Base-by-base conservation (phyloP, 1,284 basidiomycete genomes). In the Tylopilus sp. region DNA sequence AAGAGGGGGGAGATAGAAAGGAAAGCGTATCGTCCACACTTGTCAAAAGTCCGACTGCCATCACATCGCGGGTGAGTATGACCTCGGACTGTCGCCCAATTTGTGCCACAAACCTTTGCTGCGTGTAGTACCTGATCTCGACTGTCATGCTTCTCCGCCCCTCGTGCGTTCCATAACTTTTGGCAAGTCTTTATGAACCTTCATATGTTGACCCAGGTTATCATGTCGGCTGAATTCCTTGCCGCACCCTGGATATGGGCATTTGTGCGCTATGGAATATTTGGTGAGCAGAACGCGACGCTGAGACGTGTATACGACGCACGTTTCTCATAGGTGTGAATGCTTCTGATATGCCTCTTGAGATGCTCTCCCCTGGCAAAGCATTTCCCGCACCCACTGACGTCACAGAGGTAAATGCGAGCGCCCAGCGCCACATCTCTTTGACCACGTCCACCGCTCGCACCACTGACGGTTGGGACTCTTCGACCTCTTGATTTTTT, bases 201-300 rank as follows among this genome's bases (percentile, higher is more conserved):
- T 79, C 77, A 90, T 85, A 64, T 92, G 89, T 70, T 90, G 88
- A 32, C 84, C 83, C 28, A 93, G 80, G 66, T 94, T 94, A 68
- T 94, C 91, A 64, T 90, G 88, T 46, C 92, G 79, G 68, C 86
- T 90, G 67, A 94, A 94, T 57, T 84, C 83, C 75, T 91, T 91
- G 51, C 81, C 84, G 65, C 92, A 94, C 10, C 82, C 83, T 22
- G 87, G 83, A 68, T 84, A 84, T 11, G 82, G 82, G 70, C 89
- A 94, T 65, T 82, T 82, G 72, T 88, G 84, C 53, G 90, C 88
- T 92, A 64, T 31, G 52, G 36, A 50, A 26, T 39, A 24, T 48
- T 40, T 31, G 14, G 43, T 66, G 45, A 54, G 56, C 45, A 47
- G 13, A 58, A 31, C 13, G 33, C 48, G 50, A 55, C 52, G 39